Evolutionary conservation across 192 early-diverging fungal genomes (phyloP).

Genomic region (Linnemannia exigua): DNA sequence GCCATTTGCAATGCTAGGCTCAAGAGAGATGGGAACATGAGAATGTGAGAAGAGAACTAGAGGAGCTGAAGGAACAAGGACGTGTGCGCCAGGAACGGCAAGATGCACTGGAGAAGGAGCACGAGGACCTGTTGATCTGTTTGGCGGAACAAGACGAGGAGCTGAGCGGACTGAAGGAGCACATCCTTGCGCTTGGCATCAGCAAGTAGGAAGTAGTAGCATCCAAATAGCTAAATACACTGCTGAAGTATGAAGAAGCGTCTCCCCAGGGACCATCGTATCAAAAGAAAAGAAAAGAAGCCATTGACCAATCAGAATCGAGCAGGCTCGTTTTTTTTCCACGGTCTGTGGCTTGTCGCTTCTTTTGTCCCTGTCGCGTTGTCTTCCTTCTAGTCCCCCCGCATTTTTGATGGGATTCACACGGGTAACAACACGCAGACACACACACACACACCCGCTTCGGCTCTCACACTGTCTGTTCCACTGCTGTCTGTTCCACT

Average conservation of each 20-base stretch:
- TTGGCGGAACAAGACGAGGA: conserved; percentile 86
- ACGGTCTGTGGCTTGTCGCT: conserved; percentile 10
- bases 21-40: conserved; percentile 33
- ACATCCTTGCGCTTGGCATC: conserved; percentile 18
- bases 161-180: conserved; percentile 36
- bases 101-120: conserved; percentile 74
- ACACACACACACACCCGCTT: neutral
- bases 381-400: neutral
- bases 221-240: neutral
- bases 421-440: neutral
- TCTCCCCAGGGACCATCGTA: neutral
- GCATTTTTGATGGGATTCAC: neutral
- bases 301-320: conserved; percentile 16
- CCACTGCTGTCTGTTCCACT: neutral
- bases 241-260: neutral
- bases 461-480: conserved; percentile 1
- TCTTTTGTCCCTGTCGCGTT: neutral
- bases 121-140: conserved; percentile 88
- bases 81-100: conserved; percentile 30
- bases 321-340: conserved; percentile 23
- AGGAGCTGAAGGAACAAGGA: conserved; percentile 7
- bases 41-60: neutral
- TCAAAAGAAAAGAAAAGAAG: neutral
- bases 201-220: neutral
- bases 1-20: conserved; percentile 8